A percentile compares a stretch with the other conserved stretches of the same genome.
phyloP scores from a whole-genome alignment of 2,329 filamentous ascomycete genomes.

The Diaporthe citri region DNA sequence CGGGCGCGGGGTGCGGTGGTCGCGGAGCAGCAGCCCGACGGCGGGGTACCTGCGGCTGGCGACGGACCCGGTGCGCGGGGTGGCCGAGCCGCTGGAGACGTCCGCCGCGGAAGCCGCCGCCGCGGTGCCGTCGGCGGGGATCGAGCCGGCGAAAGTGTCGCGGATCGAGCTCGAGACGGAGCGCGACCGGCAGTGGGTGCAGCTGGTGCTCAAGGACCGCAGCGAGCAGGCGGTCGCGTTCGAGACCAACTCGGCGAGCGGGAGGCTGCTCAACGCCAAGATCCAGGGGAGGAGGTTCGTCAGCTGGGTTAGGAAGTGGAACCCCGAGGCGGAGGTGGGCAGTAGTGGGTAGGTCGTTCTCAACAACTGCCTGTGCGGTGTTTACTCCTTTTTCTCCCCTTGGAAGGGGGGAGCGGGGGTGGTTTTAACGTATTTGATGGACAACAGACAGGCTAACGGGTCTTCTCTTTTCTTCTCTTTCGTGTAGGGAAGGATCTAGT shows the following conservation, averaged over 20 bases:
- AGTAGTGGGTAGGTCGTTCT: constrained; percentile 6
- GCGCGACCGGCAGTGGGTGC: constrained; percentile 23
- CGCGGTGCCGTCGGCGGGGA: constrained; percentile 3
- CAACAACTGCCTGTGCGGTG: background rate
- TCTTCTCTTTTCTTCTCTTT: background rate
- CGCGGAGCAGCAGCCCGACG: constrained; percentile 23
- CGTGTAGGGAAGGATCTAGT: constrained; percentile 16
- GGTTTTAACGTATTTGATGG: background rate
- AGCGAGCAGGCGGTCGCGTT: constrained; percentile 36
- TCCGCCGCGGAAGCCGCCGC: background rate
- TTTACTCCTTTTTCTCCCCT: background rate
- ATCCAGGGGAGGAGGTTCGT: constrained; percentile 35
- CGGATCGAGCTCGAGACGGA: constrained; percentile 31
- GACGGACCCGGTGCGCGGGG: constrained; percentile 25
- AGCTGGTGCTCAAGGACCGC: constrained; percentile 31
- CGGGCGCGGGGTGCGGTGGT: constrained; percentile 27
- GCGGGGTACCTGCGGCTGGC: constrained; percentile 32
- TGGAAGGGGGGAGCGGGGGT: too few relatives aligned
- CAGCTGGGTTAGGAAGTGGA: constrained; percentile 34
- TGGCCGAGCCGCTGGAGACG: constrained; percentile 31
- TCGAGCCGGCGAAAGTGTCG: constrained; percentile 35
- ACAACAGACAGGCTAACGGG: constrained; percentile 1
- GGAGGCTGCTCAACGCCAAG: constrained; percentile 26
- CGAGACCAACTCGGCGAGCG: constrained; percentile 31
- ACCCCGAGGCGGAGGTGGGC: constrained; percentile 29